Evolutionary conservation across 2,329 filamentous ascomycete genomes (phyloP).

Genomic region (Pochonia chlamydosporia): DNA sequence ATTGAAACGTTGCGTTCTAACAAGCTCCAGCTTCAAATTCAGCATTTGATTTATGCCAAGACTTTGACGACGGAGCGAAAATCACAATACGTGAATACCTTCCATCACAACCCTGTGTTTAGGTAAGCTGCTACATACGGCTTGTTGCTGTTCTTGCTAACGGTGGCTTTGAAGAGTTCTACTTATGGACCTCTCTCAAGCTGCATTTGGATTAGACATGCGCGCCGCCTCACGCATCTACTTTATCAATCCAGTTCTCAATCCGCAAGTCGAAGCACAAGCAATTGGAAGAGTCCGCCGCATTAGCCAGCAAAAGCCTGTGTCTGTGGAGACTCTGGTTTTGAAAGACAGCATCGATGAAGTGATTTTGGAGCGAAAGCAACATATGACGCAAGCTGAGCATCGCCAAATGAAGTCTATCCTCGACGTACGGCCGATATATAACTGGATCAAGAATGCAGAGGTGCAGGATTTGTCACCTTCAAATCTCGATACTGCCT

Average conservation of each 20-base stretch:
- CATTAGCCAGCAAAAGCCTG: constrained; percentile 74
- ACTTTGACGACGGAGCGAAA: constrained; percentile 54
- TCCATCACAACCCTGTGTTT: constrained; percentile 64
- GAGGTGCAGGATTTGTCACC: constrained; percentile 33
- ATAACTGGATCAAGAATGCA: constrained; percentile 53
- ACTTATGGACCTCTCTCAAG: constrained; percentile 86
- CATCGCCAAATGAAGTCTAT: constrained; percentile 50
- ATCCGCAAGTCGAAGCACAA: constrained; percentile 80
- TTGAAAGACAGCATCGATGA: constrained; percentile 78
- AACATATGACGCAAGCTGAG: constrained; percentile 67
- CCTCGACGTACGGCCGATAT: constrained; percentile 52
- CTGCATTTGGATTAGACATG: constrained; percentile 83
- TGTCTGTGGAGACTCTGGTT: constrained; percentile 82
- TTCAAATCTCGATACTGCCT: constrained; percentile 25
- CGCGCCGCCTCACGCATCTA: constrained; percentile 78
- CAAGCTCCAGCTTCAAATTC: constrained; percentile 43
- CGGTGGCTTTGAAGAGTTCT: constrained; percentile 51
- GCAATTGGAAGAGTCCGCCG: constrained; percentile 86
- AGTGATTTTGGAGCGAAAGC: constrained; percentile 67
- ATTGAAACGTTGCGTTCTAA: background rate
- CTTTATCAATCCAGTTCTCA: constrained; percentile 83
- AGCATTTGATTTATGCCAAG: constrained; percentile 63
- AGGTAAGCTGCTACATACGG: constrained; percentile 28
- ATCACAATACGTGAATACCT: constrained; percentile 71
- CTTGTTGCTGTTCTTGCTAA: background rate